phyloP scores from a whole-genome alignment of 495 filamentous ascomycete species.

The Aspergillus olivimuriae region DNA sequence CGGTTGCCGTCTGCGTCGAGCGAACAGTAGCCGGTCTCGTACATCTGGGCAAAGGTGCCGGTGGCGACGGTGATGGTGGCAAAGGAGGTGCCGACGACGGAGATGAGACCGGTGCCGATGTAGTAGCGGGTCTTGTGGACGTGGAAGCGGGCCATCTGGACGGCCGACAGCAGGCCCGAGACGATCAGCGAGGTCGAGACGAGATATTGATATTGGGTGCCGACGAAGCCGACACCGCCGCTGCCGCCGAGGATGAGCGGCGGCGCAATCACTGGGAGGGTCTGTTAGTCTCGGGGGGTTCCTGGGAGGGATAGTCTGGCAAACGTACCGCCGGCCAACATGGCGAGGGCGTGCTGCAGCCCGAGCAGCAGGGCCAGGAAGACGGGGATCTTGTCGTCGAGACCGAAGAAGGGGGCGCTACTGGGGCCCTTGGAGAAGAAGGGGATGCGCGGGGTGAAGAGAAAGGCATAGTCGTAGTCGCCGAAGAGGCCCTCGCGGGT shows the following conservation, averaged over 20 bases:
- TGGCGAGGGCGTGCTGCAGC: constrained; percentile 63
- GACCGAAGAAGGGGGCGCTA: constrained; percentile 78
- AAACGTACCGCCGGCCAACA: constrained; percentile 53
- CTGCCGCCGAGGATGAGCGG: constrained; percentile 69
- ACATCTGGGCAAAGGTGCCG: constrained; percentile 79
- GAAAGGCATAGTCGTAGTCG: constrained; percentile 76
- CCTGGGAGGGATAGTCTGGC: neutral
- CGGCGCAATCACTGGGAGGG: constrained; percentile 56
- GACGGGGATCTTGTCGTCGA: constrained; percentile 77
- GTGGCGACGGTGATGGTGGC: constrained; percentile 79
- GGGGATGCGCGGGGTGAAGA: constrained; percentile 74
- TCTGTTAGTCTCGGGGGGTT: neutral
- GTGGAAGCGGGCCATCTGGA: constrained; percentile 84
- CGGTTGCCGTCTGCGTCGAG: constrained; percentile 52
- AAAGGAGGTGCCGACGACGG: constrained; percentile 76
- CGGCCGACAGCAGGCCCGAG: constrained; percentile 67
- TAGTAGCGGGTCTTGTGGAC: constrained; percentile 76
- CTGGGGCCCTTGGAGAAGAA: constrained; percentile 64
- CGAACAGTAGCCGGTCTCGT: constrained; percentile 71
- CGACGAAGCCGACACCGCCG: constrained; percentile 57
- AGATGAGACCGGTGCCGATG: constrained; percentile 81
- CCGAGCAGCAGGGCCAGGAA: constrained; percentile 67
- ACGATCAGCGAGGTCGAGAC: constrained; percentile 88
- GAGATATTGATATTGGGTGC: constrained; percentile 64
- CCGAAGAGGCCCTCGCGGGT: constrained; percentile 72